phyloP scores from a whole-genome alignment of 805 yeast species.

The Geotrichum ghanense region DNA sequence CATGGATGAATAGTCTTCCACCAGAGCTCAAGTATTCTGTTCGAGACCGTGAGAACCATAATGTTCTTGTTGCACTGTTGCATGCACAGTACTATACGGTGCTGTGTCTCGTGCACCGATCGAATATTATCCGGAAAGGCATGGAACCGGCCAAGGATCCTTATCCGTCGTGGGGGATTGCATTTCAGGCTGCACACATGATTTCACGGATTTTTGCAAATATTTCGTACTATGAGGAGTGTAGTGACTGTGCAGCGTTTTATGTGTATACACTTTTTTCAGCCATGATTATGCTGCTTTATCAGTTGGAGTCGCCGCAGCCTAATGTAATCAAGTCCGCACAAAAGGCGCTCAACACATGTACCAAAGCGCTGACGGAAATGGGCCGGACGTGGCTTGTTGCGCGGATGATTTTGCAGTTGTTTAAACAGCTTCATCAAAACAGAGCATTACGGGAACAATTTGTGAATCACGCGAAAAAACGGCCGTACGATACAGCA shows the following conservation, averaged over 20 bases:
- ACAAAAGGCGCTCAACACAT: slow-evolving; percentile 24
- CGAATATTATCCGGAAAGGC: slow-evolving; percentile 38
- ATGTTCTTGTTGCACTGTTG: slow-evolving; percentile 45
- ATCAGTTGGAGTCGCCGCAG: slow-evolving; percentile 41
- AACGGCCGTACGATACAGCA: not conserved
- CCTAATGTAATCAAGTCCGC: slow-evolving; percentile 29
- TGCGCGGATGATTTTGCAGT: slow-evolving; percentile 37
- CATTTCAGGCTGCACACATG: slow-evolving; percentile 73
- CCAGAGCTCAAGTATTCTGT: slow-evolving; percentile 50
- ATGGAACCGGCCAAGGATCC: slow-evolving; percentile 9
- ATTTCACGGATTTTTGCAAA: slow-evolving; percentile 53
- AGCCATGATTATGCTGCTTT: slow-evolving; percentile 60
- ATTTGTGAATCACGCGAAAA: slow-evolving; percentile 6
- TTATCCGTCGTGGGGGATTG: slow-evolving; percentile 70
- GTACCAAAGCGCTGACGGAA: slow-evolving; percentile 27
- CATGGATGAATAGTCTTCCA: slow-evolving; percentile 64
- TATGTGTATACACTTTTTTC: slow-evolving; percentile 48
- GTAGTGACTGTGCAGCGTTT: slow-evolving; percentile 45
- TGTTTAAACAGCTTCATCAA: slow-evolving; percentile 32
- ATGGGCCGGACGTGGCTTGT: slow-evolving; percentile 44
- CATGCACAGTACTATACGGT: slow-evolving; percentile 64
- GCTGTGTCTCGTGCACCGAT: slow-evolving; percentile 59
- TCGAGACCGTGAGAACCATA: slow-evolving; percentile 40
- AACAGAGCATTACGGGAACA: slow-evolving; percentile 15
- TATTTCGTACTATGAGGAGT: slow-evolving; percentile 37